These are phyloP conservation scores for Sugiyamaella paludigena DNA, from an alignment of 1,139 yeast genomes.

Conservation along the genomic window DNA sequence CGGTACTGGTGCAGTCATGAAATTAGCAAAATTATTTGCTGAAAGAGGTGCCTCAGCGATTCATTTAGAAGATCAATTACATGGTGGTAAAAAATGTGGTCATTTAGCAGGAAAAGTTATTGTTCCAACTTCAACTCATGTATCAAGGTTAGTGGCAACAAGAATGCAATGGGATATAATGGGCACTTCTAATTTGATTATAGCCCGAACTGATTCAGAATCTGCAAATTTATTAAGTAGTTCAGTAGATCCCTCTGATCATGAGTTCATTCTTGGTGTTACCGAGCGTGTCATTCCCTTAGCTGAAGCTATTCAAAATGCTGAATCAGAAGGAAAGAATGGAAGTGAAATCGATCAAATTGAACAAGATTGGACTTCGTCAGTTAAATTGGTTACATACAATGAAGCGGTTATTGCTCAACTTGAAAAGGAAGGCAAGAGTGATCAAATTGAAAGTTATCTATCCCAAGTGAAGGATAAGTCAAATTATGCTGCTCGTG, in stretches of 20 bases:
- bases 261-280: constrained; percentile 52
- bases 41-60: constrained; percentile 66
- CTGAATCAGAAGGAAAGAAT: constrained; percentile 43
- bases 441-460: constrained; percentile 37
- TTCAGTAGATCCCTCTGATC: constrained; percentile 56
- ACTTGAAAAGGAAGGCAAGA: constrained; percentile 35
- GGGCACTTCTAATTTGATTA: constrained; percentile 57
- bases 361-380: constrained; percentile 48
- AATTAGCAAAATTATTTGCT: constrained; percentile 59
- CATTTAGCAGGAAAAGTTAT: constrained; percentile 62
- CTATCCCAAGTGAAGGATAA: constrained; percentile 32
- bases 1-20: constrained; percentile 63
- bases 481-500: constrained; percentile 39
- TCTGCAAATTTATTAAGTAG: constrained; percentile 55
- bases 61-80: constrained; percentile 62
- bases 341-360: constrained; percentile 39
- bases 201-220: constrained; percentile 62
- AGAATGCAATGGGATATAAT: constrained; percentile 64
- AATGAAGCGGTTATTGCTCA: constrained; percentile 47
- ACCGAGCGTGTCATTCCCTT: constrained; percentile 45
- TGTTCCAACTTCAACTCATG: constrained; percentile 59
- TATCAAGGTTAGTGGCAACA: constrained; percentile 56
- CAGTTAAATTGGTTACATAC: constrained; percentile 46
- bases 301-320: constrained; percentile 46
- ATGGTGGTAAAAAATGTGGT: constrained; percentile 66